Conservation (phyloP, 2,329 filamentous ascomycete species). For the Fusarium transvaalense region DNA sequence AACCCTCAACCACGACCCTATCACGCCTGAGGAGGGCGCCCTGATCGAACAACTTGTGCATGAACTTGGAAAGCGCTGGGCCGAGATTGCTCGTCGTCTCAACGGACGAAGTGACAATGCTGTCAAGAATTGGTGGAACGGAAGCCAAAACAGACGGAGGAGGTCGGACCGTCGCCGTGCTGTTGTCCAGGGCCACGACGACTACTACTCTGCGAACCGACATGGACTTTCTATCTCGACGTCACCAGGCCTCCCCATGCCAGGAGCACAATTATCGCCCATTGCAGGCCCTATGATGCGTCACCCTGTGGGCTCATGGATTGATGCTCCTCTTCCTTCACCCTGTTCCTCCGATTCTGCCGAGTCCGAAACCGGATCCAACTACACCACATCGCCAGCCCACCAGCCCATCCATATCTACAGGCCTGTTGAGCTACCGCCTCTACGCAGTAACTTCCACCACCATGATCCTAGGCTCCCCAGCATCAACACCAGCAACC, state of each 20-base stretch:
- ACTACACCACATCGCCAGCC: constrained; percentile 70
- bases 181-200: constrained; percentile 38
- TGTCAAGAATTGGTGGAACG: constrained; percentile 99
- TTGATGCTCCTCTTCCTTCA: constrained; percentile 54
- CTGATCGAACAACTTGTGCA: constrained; percentile 82
- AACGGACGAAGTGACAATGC: constrained; percentile 92
- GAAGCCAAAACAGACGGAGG: constrained; percentile 84
- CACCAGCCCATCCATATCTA: constrained; percentile 53
- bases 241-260: constrained; percentile 33
- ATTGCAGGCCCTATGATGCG: constrained; percentile 40
- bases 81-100: constrained; percentile 87
- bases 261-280: constrained; percentile 32
- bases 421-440: constrained; percentile 60
- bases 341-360: constrained; percentile 63
- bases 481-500: constrained; percentile 43
- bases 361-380: constrained; percentile 74
- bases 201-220: constrained; percentile 43
- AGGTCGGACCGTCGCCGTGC: constrained; percentile 60
- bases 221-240: constrained; percentile 50
- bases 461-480: constrained; percentile 42
- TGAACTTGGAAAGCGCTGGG: constrained; percentile 89
- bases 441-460: constrained; percentile 41
- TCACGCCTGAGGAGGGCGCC: constrained; percentile 76
- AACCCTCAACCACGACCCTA: constrained; percentile 77
- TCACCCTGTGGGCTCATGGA: constrained; percentile 39